Conservation (phyloP, 495 filamentous ascomycete genomes). For the Neurospora hispaniola region DNA sequence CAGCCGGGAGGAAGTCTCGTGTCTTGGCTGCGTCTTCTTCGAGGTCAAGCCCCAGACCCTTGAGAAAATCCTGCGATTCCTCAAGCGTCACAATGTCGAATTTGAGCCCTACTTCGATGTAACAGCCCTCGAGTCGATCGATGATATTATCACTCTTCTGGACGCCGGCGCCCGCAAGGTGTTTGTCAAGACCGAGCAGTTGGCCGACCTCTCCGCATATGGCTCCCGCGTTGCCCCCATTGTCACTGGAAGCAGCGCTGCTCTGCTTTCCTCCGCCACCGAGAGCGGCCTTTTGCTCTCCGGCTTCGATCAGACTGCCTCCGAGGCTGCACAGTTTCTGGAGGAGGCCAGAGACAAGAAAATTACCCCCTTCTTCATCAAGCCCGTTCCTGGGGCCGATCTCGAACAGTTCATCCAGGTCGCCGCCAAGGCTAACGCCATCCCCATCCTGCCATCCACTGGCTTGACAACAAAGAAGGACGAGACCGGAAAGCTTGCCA, state of each 20-base stretch:
- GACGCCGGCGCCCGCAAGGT: conserved; percentile 82
- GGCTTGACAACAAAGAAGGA: conserved; percentile 55
- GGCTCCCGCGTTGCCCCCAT: conserved; percentile 33
- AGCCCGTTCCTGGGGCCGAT: conserved; percentile 31
- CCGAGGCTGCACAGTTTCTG: conserved; percentile 31
- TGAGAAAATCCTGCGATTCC: conserved; percentile 52
- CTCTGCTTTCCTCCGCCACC: conserved; percentile 20
- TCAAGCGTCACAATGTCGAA: conserved; percentile 54
- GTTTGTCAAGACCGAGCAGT: conserved; percentile 62
- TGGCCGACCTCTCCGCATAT: conserved; percentile 32
- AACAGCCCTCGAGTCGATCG: conserved; percentile 51
- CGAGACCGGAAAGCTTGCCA: conserved; percentile 47
- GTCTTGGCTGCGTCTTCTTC: conserved; percentile 67
- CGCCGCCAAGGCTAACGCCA: conserved; percentile 45
- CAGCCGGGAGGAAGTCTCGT: conserved; percentile 58
- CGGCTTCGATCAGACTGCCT: conserved; percentile 31
- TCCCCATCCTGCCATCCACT: conserved; percentile 68
- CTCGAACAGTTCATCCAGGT: conserved; percentile 43
- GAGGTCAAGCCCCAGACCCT: conserved; percentile 45
- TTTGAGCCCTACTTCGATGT: conserved; percentile 70
- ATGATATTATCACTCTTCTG: conserved; percentile 69
- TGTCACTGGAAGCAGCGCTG: conserved; percentile 20
- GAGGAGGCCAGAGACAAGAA: conserved; percentile 37
- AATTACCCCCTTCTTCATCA: conserved; percentile 35
- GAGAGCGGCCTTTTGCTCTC: conserved; percentile 34